These are phyloP conservation scores for Cyberlindnera suaveolens DNA, from an alignment of 805 yeast genomes.

Conservation along the genomic window DNA sequence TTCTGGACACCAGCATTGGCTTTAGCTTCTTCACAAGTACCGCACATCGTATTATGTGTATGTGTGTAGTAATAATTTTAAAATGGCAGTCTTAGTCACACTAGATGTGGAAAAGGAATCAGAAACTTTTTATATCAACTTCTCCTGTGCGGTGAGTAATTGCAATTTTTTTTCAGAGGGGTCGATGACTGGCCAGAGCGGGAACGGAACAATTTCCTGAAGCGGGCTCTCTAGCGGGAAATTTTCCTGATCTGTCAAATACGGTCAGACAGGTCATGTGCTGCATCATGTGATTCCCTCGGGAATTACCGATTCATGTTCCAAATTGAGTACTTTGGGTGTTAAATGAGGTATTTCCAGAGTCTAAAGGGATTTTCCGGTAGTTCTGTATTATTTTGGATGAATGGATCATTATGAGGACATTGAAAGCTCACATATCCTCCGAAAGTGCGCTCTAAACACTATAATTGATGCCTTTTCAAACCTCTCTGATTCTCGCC, in stretches of 20 bases:
- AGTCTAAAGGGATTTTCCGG: too few species aligned
- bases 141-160: not conserved
- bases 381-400: too few species aligned
- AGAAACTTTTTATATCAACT: not conserved
- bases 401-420: too few species aligned
- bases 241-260: not conserved
- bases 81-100: not conserved
- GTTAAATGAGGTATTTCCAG: too few species aligned
- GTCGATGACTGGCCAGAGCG: not conserved
- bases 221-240: not conserved
- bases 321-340: too few species aligned
- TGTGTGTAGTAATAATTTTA: not conserved
- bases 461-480: too few species aligned
- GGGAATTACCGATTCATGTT: not conserved
- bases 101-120: too few species aligned
- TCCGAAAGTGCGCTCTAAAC: too few species aligned
- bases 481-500: too few species aligned
- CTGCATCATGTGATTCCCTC: not conserved
- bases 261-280: not conserved
- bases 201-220: slow-evolving; percentile 1
- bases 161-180: not conserved
- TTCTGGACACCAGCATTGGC: slow-evolving; percentile 15
- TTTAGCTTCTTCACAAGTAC: slow-evolving; percentile 22
- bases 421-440: too few species aligned
- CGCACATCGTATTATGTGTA: slow-evolving; percentile 15